phyloP scores from a whole-genome alignment of 2,329 filamentous ascomycete genomes.

The Parastagonospora avenae region DNA sequence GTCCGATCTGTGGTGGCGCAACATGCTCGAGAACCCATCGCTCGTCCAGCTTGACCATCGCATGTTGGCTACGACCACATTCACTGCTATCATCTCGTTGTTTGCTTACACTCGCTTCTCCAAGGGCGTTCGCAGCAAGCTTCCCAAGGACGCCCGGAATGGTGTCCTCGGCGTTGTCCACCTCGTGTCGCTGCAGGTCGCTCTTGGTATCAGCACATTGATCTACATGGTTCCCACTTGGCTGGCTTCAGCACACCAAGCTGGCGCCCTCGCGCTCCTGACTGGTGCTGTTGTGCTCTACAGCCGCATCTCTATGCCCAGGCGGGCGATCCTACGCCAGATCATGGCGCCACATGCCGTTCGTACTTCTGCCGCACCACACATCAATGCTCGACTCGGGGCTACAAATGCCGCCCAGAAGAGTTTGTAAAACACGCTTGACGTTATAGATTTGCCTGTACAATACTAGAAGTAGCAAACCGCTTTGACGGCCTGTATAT shows the following conservation, averaged over 20 bases:
- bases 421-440: conserved; percentile 11
- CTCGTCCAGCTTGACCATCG: conserved; percentile 96
- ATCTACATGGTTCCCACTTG: conserved; percentile 92
- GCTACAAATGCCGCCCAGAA: conserved; percentile 22
- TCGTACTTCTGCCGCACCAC: conserved; percentile 17
- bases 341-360: conserved; percentile 30
- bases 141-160: conserved; percentile 67
- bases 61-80: conserved; percentile 87
- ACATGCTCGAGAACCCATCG: conserved; percentile 95
- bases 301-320: conserved; percentile 53
- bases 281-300: conserved; percentile 82
- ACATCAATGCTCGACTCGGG: conserved; percentile 27
- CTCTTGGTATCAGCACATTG: conserved; percentile 86
- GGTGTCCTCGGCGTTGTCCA: conserved; percentile 82
- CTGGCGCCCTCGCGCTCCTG: conserved; percentile 82
- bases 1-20: conserved; percentile 92
- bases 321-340: conserved; percentile 37
- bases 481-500: background rate
- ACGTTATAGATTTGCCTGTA: background rate
- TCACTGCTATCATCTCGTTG: conserved; percentile 77
- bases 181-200: conserved; percentile 79
- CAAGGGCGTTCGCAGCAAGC: conserved; percentile 62
- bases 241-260: conserved; percentile 89
- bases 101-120: conserved; percentile 79
- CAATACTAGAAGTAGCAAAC: background rate